These are phyloP conservation scores for Pseudocercospora fuligena DNA, from an alignment of 2,329 filamentous ascomycete genomes.

Conservation along the genomic window DNA sequence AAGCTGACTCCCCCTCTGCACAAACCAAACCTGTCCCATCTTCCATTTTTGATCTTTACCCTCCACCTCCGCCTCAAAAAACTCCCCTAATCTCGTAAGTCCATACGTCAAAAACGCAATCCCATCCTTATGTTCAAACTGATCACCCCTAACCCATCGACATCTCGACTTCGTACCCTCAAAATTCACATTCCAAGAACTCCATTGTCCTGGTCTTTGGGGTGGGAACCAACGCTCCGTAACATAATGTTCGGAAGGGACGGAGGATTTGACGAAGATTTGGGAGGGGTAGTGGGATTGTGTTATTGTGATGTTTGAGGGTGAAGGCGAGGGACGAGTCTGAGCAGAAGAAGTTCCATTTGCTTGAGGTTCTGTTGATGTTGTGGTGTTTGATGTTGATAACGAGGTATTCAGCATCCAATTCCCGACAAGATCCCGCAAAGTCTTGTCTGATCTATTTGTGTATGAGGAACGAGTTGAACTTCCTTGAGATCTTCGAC, in stretches of 20 bases:
- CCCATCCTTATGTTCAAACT: constrained; percentile 17
- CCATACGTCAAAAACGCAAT: constrained; percentile 28
- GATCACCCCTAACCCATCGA: constrained; percentile 23
- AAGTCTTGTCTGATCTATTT: constrained; percentile 3
- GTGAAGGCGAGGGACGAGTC: background rate
- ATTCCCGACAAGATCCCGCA: constrained; percentile 14
- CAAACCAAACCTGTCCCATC: constrained; percentile 27
- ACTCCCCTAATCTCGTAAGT: constrained; percentile 19
- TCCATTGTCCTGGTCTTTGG: constrained; percentile 18
- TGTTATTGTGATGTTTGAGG: constrained; percentile 15
- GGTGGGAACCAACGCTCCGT: constrained; percentile 27
- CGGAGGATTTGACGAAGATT: constrained; percentile 20
- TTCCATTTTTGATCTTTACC: constrained; percentile 13
- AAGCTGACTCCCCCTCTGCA: constrained; percentile 25
- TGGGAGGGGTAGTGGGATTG: constrained; percentile 28
- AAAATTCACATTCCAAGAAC: constrained; percentile 15
- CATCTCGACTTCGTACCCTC: constrained; percentile 17
- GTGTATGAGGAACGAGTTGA: background rate
- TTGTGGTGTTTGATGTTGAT: background rate
- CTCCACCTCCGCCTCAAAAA: constrained; percentile 26
- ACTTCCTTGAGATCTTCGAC: background rate
- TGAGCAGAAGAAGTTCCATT: background rate
- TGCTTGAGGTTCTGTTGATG: background rate
- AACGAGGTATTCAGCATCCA: constrained; percentile 13
- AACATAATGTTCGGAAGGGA: background rate